Base-by-base conservation (phyloP, 495 filamentous ascomycete genomes). In the Amorphotheca resinae region DNA sequence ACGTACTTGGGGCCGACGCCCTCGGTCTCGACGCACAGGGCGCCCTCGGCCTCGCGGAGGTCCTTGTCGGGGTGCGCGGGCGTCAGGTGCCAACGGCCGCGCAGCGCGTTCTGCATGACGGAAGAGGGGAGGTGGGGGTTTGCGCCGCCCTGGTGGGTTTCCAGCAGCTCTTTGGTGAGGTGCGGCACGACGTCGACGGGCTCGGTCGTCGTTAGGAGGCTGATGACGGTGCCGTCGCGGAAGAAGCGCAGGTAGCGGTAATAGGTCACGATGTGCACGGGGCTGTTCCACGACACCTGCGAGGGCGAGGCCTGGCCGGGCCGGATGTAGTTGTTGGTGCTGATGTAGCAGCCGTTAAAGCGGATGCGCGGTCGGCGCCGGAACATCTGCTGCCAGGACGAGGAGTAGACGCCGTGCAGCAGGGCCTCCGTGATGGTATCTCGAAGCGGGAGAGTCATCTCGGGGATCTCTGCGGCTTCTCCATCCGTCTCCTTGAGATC, bases 211-310 rank as follows among this genome's bases (percentile, higher is more conserved):
- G 80, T 82, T 4, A 87, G 67, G 7, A 98, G 65, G 32, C 74
- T 82, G 22, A 95, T 74, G 38, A 72, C 77, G 0, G 81, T 79
- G 18, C 91, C 91, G 61, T 95, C 82, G 16, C 86, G 82, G 65
- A 93, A 94, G 63, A 96, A 91, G 9, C 91, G 82, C 0, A 98
- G 69, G 58, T 96, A 98, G 28, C 91, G 84, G 65, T 91, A 96
- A 63, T 96, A 98, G 0, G 91, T 98, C 26, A 98, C 87, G 40
- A 95, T 94, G 55, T 89, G 87, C 15, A 96, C 82, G 9, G 93
- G 91, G 16, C 74, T 79, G 56, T 77, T 78, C 85, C 84, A 93
- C 56, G 50, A 78, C 40, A 57, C 58, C 60, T 57, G 72, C 63
- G 61, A 69, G 64, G 46, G 64, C 48, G 49, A 72, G 61, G 50